Base-by-base conservation (phyloP, 495 filamentous ascomycete species). In the Jackrogersella minutella region DNA sequence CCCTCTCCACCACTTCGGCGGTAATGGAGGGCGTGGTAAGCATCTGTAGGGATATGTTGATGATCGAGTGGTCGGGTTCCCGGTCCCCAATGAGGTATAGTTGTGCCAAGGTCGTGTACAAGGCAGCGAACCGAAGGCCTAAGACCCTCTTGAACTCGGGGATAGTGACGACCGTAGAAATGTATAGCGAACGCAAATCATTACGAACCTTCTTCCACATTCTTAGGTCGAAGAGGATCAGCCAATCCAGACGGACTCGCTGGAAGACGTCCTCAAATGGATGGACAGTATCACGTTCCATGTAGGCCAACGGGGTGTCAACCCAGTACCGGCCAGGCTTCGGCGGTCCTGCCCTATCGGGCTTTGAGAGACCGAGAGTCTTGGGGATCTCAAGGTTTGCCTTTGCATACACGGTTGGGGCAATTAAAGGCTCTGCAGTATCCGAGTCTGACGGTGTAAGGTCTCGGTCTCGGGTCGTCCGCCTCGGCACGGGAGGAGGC, bases 51-150 rank as follows among this genome's bases (percentile, higher is more conserved):
- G 93, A 97, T 43, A 98, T 85, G 72, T 96, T 97, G 80, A 99
- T 96, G 71, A 99, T 98, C 2, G 95, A 98, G 73, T 97, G 93
- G 69, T 99, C 95, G 0, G 95, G 94, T 72, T 99, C 95, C 50
- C 95, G 85, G 71, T 99, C 95, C 3, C 95, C 93, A 69, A 99
- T 93, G 13, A 99, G 86, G 73, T 98, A 99, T 1, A 99, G 78
- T 74, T 99, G 93, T 4, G 95, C 93, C 28, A 99, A 81, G 2
- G 89, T 90, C 5, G 93, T 97, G 74, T 99, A 99, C 30, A 99
- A 80, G 0, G 93, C 92, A 58, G 96, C 92, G 73, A 99, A 92
- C 8, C 95, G 86, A 46, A 99, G 80, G 8, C 93, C 93, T 56
- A 99, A 84, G 24, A 99, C 86, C n/a, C 96, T 88, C 80, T 98